Base-by-base conservation (phyloP, 2,329 filamentous ascomycete genomes). In the Samsoniella hepiali region DNA sequence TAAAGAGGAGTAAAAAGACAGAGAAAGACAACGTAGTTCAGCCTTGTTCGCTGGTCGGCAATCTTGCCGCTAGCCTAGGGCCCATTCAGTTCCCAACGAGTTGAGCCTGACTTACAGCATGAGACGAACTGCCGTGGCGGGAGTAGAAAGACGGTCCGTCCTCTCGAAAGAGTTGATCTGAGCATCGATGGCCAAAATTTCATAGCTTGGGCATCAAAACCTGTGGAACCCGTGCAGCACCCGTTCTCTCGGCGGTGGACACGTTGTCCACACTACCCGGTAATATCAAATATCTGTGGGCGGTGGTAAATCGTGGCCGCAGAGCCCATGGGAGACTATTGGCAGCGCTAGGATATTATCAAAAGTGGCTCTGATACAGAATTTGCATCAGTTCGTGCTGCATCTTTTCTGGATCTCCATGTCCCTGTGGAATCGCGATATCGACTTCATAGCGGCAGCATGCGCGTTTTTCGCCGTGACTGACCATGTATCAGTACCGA, bases 321-420 rank as follows among this genome's bases (percentile, higher is more conserved):
- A 38, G 42, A 47, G 40, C 22, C 8, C 42, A 57, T 32, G 44
- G 22, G 31, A 31, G 4, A 31, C 56, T 59, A 51, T 42, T 51
- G 57, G 27, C 34, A 40, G 22, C 45, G 45, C 44, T 49, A 58
- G 17, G 22, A 42, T 32, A 22, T 42, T 10, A 31, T 38, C 27
- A 47, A 58, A 58, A 40, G 57, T 50, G 57, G 57, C 9, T n/a
- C 44, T 29, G 34, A 40, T 58, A 31, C 4, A 59, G 45, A 22
- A n/a, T 31, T 50, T 42, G 3, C 44, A 36, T 38, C 44, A 38
- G 40, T 15, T 13, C 29, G 49, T 54, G 50, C 34, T 54, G 51
- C 34, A 11, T 38, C n/a, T 54, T 50, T 51, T 50, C 45, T 50
- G 57, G 22, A 58, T 38, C 9, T 32, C 22, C 57, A 22, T 40